A percentile compares a stretch with the other conserved stretches of the same genome.
Conservation (phyloP, 352 stramenopile genomes). For the Plasmopara muralis region DNA sequence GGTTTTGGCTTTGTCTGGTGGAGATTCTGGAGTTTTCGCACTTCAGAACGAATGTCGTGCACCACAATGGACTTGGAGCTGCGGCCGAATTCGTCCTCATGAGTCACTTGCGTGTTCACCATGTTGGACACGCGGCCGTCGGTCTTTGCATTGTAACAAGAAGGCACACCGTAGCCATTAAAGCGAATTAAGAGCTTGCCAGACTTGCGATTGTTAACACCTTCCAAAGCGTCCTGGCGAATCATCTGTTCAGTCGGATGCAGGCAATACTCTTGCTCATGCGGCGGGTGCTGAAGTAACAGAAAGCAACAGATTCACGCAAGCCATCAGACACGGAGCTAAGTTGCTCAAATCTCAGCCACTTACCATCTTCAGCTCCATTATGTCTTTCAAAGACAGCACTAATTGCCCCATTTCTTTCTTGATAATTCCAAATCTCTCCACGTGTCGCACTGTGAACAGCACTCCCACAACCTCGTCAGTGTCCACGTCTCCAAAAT, state of each 20-base stretch:
- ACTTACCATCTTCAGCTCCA: conserved; percentile 67
- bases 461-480: conserved; percentile 60
- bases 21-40: conserved; percentile 56
- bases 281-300: conserved; percentile 40
- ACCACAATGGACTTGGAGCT: conserved; percentile 30
- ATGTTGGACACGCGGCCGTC: conserved; percentile 44
- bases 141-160: conserved; percentile 52
- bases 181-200: conserved; percentile 60
- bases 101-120: conserved; percentile 40
- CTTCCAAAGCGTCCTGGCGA: conserved; percentile 40
- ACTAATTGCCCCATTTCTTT: conserved; percentile 63
- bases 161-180: conserved; percentile 55
- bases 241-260: conserved; percentile 58
- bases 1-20: conserved; percentile 52
- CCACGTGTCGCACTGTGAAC: conserved; percentile 59
- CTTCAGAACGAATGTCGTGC: conserved; percentile 57
- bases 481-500: conserved; percentile 70
- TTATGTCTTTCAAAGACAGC: conserved; percentile 56
- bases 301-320: not conserved
- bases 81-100: conserved; percentile 66
- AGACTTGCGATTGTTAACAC: conserved; percentile 54
- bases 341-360: not conserved
- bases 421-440: conserved; percentile 71
- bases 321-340: too few species aligned
- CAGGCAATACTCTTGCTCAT: conserved; percentile 49